Evolutionary conservation across 164 flowering plant genomes (phyloP).

Genomic region (Akebia trifoliata): DNA sequence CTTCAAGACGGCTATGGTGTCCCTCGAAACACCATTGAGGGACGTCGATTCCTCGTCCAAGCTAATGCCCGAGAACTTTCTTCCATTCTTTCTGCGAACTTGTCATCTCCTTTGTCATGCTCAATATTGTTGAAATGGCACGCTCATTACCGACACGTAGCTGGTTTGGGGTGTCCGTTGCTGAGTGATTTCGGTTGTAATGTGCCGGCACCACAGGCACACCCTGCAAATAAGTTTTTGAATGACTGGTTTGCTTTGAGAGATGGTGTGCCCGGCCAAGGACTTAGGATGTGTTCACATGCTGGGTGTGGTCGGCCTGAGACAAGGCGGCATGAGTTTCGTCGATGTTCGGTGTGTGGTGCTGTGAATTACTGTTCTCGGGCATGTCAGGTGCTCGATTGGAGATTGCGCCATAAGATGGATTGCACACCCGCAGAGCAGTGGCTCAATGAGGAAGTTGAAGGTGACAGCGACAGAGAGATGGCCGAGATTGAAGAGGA

Average conservation of each 20-base stretch:
- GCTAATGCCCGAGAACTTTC: slow-evolving; percentile 64
- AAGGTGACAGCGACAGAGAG: slow-evolving; percentile 24
- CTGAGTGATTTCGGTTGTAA: slow-evolving; percentile 90
- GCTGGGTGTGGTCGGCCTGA: slow-evolving; percentile 84
- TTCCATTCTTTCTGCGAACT: slow-evolving; percentile 27
- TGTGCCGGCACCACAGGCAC: slow-evolving; percentile 72
- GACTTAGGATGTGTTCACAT: slow-evolving; percentile 71
- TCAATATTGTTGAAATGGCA: slow-evolving; percentile 42
- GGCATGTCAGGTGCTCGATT: slow-evolving; percentile 93
- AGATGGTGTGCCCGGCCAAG: slow-evolving; percentile 35
- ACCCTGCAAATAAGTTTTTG: slow-evolving; percentile 71
- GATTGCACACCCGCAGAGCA: slow-evolving; percentile 63
- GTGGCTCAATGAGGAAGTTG: slow-evolving; percentile 42
- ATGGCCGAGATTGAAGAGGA: slow-evolving; percentile 12
- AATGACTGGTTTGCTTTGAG: slow-evolving; percentile 60
- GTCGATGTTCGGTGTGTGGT: slow-evolving; percentile 90
- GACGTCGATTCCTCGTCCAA: slow-evolving; percentile 56
- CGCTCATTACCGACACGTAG: slow-evolving; percentile 18
- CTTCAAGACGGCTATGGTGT: slow-evolving; percentile 84
- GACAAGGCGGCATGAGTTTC: slow-evolving; percentile 74
- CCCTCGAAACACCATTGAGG: slow-evolving; percentile 45
- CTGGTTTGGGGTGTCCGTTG: slow-evolving; percentile 52
- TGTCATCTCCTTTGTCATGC: slow-evolving; percentile 20
- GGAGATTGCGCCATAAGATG: slow-evolving; percentile 77
- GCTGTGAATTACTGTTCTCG: slow-evolving; percentile 87